Evolutionary conservation across 2,329 filamentous ascomycete species (phyloP).

Genomic region (Emericellopsis cladophorae): DNA sequence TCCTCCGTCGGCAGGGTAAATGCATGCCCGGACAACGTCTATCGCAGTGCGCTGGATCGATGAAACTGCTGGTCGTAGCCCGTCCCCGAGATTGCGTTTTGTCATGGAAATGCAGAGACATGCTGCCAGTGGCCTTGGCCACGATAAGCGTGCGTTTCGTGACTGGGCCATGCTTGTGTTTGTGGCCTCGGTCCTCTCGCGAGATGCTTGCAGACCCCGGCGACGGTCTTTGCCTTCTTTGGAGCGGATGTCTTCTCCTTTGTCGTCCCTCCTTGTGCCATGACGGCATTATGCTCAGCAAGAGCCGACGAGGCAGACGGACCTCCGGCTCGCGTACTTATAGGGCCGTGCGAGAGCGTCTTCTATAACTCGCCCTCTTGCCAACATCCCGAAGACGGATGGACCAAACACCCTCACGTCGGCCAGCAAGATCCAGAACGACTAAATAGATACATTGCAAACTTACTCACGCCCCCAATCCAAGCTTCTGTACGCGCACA

Average conservation of each 20-base stretch:
- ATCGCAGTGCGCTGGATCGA: not conserved
- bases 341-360: not conserved
- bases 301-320: too few species aligned
- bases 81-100: not conserved
- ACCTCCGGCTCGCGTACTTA: not conserved
- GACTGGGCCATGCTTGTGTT: constrained; percentile 1
- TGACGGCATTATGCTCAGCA: too few species aligned
- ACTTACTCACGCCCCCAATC: too few species aligned
- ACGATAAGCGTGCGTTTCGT: constrained; percentile 5
- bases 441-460: too few species aligned
- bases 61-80: not conserved
- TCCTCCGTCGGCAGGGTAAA: too few species aligned
- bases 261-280: too few species aligned
- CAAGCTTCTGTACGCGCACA: too few species aligned
- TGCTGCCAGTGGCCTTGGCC: constrained; percentile 1
- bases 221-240: not conserved
- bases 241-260: too few species aligned
- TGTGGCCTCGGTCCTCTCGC: not conserved
- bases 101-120: not conserved
- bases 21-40: too few species aligned
- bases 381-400: not conserved
- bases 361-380: not conserved
- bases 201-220: not conserved
- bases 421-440: too few species aligned
- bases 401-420: too few species aligned